phyloP scores from a whole-genome alignment of 129 eudicot species.

The Silybum marianum region DNA sequence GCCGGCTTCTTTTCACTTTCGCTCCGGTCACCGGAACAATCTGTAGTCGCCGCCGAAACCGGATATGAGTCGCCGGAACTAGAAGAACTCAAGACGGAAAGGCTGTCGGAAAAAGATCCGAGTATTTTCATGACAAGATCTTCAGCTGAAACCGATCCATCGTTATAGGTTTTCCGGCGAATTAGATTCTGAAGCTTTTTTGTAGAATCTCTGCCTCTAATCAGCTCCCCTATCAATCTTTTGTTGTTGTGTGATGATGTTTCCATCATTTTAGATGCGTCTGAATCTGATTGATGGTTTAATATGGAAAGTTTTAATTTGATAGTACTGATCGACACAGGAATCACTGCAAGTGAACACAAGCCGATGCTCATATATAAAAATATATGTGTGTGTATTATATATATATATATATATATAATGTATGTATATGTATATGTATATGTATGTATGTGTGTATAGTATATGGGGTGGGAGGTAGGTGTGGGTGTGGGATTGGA shows the following conservation, averaged over 20 bases:
- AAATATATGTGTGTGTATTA: not conserved
- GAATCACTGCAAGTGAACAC: conserved; percentile 1
- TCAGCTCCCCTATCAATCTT: conserved; percentile 28
- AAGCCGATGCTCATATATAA: not conserved
- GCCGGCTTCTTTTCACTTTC: conserved; percentile 24
- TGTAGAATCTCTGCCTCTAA: conserved; percentile 41
- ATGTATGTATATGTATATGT: not conserved
- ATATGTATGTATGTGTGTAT: no score
- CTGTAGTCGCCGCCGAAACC: conserved; percentile 19
- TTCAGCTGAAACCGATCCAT: conserved; percentile 29
- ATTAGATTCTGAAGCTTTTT: conserved; percentile 43
- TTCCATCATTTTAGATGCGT: conserved; percentile 21
- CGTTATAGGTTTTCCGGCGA: conserved; percentile 14
- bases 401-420: not conserved
- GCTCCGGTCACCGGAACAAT: conserved; percentile 34
- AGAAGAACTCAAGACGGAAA: conserved; percentile 17
- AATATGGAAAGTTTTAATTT: not conserved
- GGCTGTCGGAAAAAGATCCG: conserved; percentile 45
- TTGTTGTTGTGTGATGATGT: conserved; percentile 20
- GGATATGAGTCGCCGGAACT: conserved; percentile 10
- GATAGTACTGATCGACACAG: not conserved
- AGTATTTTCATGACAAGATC: conserved; percentile 43
- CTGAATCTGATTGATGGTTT: not conserved
- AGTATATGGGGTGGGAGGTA: no score
- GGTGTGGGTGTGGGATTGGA: no score